phyloP scores from a whole-genome alignment of 2,329 filamentous ascomycete species.

The Exophiala sideris region DNA sequence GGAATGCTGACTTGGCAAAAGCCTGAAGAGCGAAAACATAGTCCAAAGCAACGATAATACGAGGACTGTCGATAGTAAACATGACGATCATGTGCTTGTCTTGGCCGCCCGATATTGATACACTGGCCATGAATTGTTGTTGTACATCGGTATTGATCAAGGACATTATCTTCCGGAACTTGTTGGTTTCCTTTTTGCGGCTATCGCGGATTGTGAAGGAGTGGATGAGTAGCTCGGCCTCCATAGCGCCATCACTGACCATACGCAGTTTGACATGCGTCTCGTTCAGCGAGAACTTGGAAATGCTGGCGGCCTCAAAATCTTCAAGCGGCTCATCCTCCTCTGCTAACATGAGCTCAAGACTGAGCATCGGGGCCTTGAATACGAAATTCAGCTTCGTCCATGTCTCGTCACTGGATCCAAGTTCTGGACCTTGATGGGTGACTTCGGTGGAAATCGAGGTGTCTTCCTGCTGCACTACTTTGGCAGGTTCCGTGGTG shows the following conservation, averaged over 20 bases:
- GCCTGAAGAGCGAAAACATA: slow-evolving; percentile 87
- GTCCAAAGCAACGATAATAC: slow-evolving; percentile 91
- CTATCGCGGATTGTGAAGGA: slow-evolving; percentile 95
- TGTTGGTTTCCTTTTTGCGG: slow-evolving; percentile 83
- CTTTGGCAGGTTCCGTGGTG: slow-evolving; percentile 49
- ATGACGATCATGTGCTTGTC: slow-evolving; percentile 83
- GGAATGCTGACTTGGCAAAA: slow-evolving; percentile 70
- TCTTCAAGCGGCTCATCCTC: slow-evolving; percentile 75
- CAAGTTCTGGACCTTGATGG: slow-evolving; percentile 67
- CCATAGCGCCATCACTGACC: slow-evolving; percentile 85
- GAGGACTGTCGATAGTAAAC: slow-evolving; percentile 88
- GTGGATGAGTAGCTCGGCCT: slow-evolving; percentile 88
- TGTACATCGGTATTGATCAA: slow-evolving; percentile 87
- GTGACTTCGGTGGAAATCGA: slow-evolving; percentile 42
- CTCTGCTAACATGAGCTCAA: slow-evolving; percentile 79
- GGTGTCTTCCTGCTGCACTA: slow-evolving; percentile 44
- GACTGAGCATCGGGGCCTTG: slow-evolving; percentile 77
- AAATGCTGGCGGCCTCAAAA: slow-evolving; percentile 75
- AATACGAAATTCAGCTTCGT: slow-evolving; percentile 92
- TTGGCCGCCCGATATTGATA: slow-evolving; percentile 83
- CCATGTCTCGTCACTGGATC: slow-evolving; percentile 69
- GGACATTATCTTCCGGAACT: slow-evolving; percentile 97
- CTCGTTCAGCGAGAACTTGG: slow-evolving; percentile 89
- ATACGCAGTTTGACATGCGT: slow-evolving; percentile 89
- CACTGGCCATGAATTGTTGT: slow-evolving; percentile 96